These are phyloP conservation scores for Alternaria viburni DNA, from an alignment of 2,329 filamentous ascomycete species.

Conservation along the genomic window DNA sequence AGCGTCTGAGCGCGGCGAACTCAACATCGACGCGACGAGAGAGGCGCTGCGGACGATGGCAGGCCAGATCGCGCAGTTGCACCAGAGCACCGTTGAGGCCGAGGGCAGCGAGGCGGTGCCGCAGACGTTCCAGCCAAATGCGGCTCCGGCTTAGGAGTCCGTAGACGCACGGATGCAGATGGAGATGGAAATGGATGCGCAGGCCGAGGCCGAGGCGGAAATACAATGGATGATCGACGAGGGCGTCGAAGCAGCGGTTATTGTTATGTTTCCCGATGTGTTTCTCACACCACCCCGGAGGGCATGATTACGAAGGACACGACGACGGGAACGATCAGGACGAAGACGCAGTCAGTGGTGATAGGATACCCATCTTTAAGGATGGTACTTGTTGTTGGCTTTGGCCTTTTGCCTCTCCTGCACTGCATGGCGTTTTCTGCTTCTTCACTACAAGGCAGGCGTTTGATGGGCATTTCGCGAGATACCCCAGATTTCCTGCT, in stretches of 20 bases:
- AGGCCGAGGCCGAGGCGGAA: not conserved
- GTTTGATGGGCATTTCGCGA: slow-evolving; percentile 5
- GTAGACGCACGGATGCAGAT: not conserved
- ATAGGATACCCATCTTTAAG: not conserved
- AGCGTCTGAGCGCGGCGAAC: slow-evolving; percentile 66
- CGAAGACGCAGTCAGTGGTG: not conserved
- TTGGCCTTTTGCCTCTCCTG: not conserved
- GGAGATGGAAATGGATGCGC: not conserved
- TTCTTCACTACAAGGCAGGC: not conserved
- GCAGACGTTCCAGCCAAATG: slow-evolving; percentile 17
- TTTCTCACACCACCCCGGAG: not conserved
- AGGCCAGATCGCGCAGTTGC: slow-evolving; percentile 35
- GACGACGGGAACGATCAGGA: not conserved
- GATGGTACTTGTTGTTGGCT: not conserved
- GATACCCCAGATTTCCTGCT: slow-evolving; percentile 11
- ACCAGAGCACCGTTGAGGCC: slow-evolving; percentile 19
- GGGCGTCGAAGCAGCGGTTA: not conserved
- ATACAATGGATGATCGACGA: not conserved
- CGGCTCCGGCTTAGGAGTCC: slow-evolving; percentile 27
- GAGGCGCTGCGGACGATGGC: slow-evolving; percentile 41
- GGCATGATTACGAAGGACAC: not conserved
- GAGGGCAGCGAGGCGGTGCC: slow-evolving; percentile 12
- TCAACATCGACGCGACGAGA: slow-evolving; percentile 43
- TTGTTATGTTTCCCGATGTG: not conserved
- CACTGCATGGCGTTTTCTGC: slow-evolving; percentile 11